Evolutionary conservation across 2,329 filamentous ascomycete species (phyloP).

Genomic region (Fusarium cyanostomum): DNA sequence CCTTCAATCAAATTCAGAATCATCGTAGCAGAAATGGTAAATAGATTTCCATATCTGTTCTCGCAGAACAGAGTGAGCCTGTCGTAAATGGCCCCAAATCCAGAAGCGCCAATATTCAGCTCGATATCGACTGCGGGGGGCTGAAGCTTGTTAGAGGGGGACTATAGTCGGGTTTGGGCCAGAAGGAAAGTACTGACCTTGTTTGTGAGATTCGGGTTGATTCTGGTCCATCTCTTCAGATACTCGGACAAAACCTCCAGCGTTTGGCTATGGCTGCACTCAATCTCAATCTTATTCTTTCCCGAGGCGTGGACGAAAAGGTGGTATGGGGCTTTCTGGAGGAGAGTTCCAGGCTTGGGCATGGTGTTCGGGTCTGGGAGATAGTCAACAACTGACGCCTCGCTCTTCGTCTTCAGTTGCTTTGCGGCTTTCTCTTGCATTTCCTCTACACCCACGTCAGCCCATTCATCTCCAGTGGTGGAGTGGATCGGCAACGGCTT

Average conservation of each 20-base stretch:
- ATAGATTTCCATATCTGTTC: slow-evolving; percentile 44
- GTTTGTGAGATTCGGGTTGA: slow-evolving; percentile 51
- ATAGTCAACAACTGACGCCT: slow-evolving; percentile 34
- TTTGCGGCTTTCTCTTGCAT: slow-evolving; percentile 11
- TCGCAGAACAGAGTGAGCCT: slow-evolving; percentile 52
- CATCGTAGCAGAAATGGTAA: slow-evolving; percentile 54
- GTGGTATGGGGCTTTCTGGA: slow-evolving; percentile 59
- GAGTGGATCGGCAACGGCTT: slow-evolving; percentile 30
- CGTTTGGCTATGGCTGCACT: slow-evolving; percentile 59
- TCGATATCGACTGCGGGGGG: slow-evolving; percentile 54
- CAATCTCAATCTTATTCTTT: slow-evolving; percentile 50
- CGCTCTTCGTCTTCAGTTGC: not conserved
- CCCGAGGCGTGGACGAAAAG: slow-evolving; percentile 51
- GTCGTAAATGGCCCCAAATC: slow-evolving; percentile 56
- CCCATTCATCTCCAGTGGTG: slow-evolving; percentile 55
- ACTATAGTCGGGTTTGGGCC: not conserved
- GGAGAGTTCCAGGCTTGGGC: slow-evolving; percentile 58
- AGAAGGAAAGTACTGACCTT: slow-evolving; percentile 42
- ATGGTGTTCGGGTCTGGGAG: slow-evolving; percentile 55
- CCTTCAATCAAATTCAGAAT: slow-evolving; percentile 58
- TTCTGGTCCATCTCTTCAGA: slow-evolving; percentile 57
- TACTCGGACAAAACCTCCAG: slow-evolving; percentile 57
- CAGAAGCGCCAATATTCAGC: slow-evolving; percentile 57
- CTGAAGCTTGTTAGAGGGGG: slow-evolving; percentile 38
- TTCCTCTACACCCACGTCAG: slow-evolving; percentile 51